phyloP scores from a whole-genome alignment of 2,329 filamentous ascomycete genomes.

The Amphichorda felina region DNA sequence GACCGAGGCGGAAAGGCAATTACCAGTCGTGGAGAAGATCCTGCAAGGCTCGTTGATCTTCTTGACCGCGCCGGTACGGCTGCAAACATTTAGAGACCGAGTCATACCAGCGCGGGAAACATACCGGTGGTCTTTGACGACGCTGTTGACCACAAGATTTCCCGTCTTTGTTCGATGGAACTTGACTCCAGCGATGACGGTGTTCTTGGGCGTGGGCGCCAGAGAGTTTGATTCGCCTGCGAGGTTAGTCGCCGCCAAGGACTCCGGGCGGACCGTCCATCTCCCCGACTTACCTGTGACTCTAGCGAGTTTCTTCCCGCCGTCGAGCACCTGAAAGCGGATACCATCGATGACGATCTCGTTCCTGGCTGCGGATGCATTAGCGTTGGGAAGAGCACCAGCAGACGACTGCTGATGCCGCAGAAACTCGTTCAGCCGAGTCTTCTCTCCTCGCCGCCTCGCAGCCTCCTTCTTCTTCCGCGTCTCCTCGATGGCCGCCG shows the following conservation, averaged over 20 bases:
- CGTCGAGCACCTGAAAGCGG: conserved; percentile 59
- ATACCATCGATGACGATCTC: conserved; percentile 62
- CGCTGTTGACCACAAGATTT: conserved; percentile 68
- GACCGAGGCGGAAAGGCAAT: too few species aligned
- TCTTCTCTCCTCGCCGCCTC: conserved; percentile 45
- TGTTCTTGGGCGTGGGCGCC: conserved; percentile 61
- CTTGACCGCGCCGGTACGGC: conserved; percentile 41
- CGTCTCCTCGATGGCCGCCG: conserved; percentile 62
- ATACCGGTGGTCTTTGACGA: conserved; percentile 68
- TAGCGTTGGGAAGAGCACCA: conserved; percentile 9
- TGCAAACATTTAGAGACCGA: conserved; percentile 27
- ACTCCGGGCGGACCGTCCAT: too few species aligned
- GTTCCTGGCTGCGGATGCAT: conserved; percentile 28
- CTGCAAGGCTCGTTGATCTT: conserved; percentile 68
- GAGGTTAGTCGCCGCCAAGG: conserved; percentile 10
- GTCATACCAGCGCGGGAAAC: conserved; percentile 17
- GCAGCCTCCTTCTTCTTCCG: conserved; percentile 42
- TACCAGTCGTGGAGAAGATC: conserved; percentile 58
- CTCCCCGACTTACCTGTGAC: conserved; percentile 44
- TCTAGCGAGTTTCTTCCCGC: conserved; percentile 74
- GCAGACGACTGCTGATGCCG: conserved; percentile 12
- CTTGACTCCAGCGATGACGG: conserved; percentile 62
- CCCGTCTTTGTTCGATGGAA: conserved; percentile 82
- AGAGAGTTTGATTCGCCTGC: conserved; percentile 47
- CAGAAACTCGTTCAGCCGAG: conserved; percentile 33